Base-by-base conservation (phyloP, 208 protist species). In the Acanthamoeba lenticulata region DNA sequence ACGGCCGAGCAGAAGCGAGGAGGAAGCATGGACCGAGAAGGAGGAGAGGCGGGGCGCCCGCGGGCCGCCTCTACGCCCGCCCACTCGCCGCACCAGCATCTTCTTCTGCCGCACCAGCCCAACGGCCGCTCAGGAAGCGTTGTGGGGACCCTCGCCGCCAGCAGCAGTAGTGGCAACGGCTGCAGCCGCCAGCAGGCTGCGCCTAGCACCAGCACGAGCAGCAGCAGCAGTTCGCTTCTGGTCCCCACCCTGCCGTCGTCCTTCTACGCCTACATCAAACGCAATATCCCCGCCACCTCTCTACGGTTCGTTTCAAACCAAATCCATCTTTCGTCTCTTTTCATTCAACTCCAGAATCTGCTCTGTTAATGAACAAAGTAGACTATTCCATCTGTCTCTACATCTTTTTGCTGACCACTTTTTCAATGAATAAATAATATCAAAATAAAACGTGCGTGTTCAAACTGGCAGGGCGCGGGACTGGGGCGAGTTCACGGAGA, bases 211-310 rank as follows among this genome's bases (percentile, higher is more conserved):
- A n/a, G n/a, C n/a, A n/a, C n/a, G n/a, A n/a, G n/a, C n/a, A n/a
- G 62, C 9, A 72, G 34, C n/a, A 27, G 62, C 62, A 72, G 19
- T 1, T 72, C 62, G 32, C 32, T 72, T 32, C 32, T 72, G 62
- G 62, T 72, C 29, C 62, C 62, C 34, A 32, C 19, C 0, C 62
- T 72, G n/a, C 62, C 62, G 0, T 72, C 62, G 6, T 42, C 62
- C 32, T 72, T 72, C 62, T 72, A 72, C 62, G 62, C 62, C 62
- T 72, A 72, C 62, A 72, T 72, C 62, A 72, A 72, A 72, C 62
- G 62, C 7, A 40, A 72, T 32, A 40, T 72, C 19, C 62, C 62
- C 34, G 62, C 29, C 27, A 24, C 62, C 62, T 42, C 32, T 21
- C 62, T 72, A 0, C 32, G 62, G 62, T 72, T 19, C 45, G 15